Percentiles rank a stretch among this genome's conserved stretches.
These are phyloP conservation scores for Talinum fruticosum DNA, from an alignment of 148 eudicot species.

Conservation along the genomic window DNA sequence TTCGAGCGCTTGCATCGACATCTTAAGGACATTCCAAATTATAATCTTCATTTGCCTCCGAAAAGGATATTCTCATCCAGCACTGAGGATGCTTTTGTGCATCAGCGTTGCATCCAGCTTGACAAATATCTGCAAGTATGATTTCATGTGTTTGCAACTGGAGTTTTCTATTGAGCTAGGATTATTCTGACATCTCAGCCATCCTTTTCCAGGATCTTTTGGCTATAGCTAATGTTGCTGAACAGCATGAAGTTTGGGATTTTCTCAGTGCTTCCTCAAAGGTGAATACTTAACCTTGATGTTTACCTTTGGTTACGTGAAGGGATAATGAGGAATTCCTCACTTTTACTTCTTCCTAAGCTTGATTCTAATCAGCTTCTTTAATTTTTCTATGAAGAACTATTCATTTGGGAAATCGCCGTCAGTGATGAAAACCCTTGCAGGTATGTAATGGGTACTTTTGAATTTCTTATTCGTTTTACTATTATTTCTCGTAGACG, in stretches of 20 bases:
- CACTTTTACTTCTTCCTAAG: neutral
- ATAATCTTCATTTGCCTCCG: slow-evolving; percentile 91
- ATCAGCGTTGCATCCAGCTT: slow-evolving; percentile 96
- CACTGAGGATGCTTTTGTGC: slow-evolving; percentile 97
- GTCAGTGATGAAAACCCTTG: slow-evolving; percentile 87
- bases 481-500: neutral
- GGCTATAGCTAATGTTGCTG: slow-evolving; percentile 97
- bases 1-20: slow-evolving; percentile 94
- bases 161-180: neutral
- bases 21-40: slow-evolving; percentile 93
- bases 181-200: slow-evolving; percentile 12
- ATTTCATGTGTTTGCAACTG: slow-evolving; percentile 12
- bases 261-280: slow-evolving; percentile 87
- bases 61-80: slow-evolving; percentile 99
- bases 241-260: slow-evolving; percentile 99
- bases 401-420: slow-evolving; percentile 89
- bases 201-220: slow-evolving; percentile 71
- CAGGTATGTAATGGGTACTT: slow-evolving; percentile 52
- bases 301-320: neutral
- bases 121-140: slow-evolving; percentile 90
- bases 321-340: neutral
- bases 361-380: slow-evolving; percentile 8
- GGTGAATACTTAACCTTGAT: slow-evolving; percentile 40
- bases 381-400: slow-evolving; percentile 44
- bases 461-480: neutral